Evolutionary conservation across 1,284 basidiomycete species (phyloP).

Genomic region (Heterobasidion parviporum): DNA sequence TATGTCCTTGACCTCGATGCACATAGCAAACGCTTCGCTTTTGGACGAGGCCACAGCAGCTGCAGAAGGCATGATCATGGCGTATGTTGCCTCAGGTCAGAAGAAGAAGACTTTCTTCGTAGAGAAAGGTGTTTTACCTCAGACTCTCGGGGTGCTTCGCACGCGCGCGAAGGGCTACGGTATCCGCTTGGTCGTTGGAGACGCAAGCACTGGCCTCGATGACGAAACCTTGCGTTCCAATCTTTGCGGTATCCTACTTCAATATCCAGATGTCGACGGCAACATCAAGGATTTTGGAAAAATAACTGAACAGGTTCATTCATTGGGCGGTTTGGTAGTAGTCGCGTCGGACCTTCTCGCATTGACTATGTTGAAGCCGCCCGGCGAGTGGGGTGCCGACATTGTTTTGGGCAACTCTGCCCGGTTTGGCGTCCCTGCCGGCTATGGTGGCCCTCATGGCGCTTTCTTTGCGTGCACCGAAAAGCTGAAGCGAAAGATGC

Average conservation of each 20-base stretch:
- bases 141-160: conserved; percentile 80
- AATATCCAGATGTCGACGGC: conserved; percentile 91
- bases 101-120: conserved; percentile 84
- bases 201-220: conserved; percentile 43
- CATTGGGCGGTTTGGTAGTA: conserved; percentile 71
- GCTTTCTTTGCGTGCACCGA: conserved; percentile 96
- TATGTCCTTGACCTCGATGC: conserved; percentile 89
- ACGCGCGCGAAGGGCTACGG: conserved; percentile 89
- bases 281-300: conserved; percentile 70
- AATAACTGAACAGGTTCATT: conserved; percentile 68
- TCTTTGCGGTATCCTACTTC: conserved; percentile 84
- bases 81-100: conserved; percentile 54
- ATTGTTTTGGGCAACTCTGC: conserved; percentile 93
- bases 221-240: conserved; percentile 51
- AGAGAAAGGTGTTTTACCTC: conserved; percentile 75
- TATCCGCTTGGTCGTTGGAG: conserved; percentile 69
- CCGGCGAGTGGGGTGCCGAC: conserved; percentile 98
- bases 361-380: conserved; percentile 88
- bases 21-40: conserved; percentile 91
- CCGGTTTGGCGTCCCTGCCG: conserved; percentile 88
- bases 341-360: conserved; percentile 92
- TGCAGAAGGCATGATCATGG: conserved; percentile 89
- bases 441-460: conserved; percentile 89
- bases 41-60: conserved; percentile 91
- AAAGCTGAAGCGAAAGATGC: conserved; percentile 93